Evolutionary conservation across 305 asterid species (phyloP), one percentile per base, ranked within the genome.

Genomic region (Plantago coronopus): DNA sequence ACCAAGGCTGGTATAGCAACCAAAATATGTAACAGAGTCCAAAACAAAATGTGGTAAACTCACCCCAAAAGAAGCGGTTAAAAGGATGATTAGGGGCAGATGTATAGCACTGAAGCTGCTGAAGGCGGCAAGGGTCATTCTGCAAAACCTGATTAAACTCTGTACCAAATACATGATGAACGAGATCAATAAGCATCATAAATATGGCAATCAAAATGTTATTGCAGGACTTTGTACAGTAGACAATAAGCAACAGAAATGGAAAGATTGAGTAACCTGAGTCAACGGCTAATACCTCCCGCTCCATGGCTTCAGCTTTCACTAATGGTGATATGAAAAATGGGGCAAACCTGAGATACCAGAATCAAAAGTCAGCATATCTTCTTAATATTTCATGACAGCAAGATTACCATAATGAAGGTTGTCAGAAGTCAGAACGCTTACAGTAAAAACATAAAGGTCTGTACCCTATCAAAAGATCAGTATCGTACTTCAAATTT

Each of bases 231-330:
- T 34, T 34, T 34, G 42, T 34, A 6, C 13, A 16, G 20, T 53
- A 53, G 21, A 40, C 23, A 48, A 7, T 53, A 15, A 53, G 1
- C 14, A 58, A 29, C 50, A 49, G 44, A 58, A 53, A 54, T 22
- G 22, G 27, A 58, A 67, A 62, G 38, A 49, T 58, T 68, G 49
- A 75, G 67, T 67, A 48, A 93, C 99, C 99, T 73, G 99, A 93
- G 73, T 93, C 95, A 45, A 93, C 99, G 22, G 99, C 97, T 61
- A 81, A 79, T 14, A 93, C 81, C 84, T 93, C 99, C 67, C 97
- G 81, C 63, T 89, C 99, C 99, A 93, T 89, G 69, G 97, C 99
- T 68, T 87, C 97, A 69, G 90, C 88, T 81, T 93, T 89, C 53
- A 87, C 85, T 71, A 93, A 73, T 49, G 99, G 97, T 51, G 95